A percentile compares a stretch with the other conserved stretches of the same genome.
Evolutionary conservation across 2,329 filamentous ascomycete genomes (phyloP).

Genomic region (Colletotrichum cordylinicola): DNA sequence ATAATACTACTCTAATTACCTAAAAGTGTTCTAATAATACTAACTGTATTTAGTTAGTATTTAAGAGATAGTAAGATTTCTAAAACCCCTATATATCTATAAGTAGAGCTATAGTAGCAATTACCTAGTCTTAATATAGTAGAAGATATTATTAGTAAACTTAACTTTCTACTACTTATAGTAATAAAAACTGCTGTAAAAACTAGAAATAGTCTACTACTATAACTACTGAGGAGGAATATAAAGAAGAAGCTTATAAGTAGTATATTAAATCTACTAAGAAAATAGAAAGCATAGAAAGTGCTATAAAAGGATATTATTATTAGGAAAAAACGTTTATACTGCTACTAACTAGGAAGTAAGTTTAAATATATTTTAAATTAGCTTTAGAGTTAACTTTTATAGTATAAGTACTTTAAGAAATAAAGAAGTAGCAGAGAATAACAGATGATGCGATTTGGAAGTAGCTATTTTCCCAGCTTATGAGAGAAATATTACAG

Average conservation of each 20-base stretch:
- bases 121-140: background rate
- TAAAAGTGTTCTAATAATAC: background rate
- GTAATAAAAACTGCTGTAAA: background rate
- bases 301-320: background rate
- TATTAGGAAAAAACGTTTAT: background rate
- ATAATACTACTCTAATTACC: background rate
- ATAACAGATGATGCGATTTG: background rate
- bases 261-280: background rate
- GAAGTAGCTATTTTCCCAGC: background rate
- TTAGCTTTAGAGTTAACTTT: too few relatives aligned
- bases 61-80: background rate
- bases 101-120: background rate
- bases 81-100: background rate
- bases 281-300: background rate
- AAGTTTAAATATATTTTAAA: background rate
- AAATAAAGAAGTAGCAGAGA: background rate
- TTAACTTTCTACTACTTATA: background rate
- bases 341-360: background rate
- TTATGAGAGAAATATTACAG: background rate
- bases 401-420: background rate
- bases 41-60: background rate
- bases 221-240: background rate
- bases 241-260: background rate
- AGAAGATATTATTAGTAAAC: background rate
- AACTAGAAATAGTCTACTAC: background rate